These are phyloP conservation scores for Arthrobotrys pseudoclavata DNA, from an alignment of 2,329 filamentous ascomycete species.

Conservation along the genomic window DNA sequence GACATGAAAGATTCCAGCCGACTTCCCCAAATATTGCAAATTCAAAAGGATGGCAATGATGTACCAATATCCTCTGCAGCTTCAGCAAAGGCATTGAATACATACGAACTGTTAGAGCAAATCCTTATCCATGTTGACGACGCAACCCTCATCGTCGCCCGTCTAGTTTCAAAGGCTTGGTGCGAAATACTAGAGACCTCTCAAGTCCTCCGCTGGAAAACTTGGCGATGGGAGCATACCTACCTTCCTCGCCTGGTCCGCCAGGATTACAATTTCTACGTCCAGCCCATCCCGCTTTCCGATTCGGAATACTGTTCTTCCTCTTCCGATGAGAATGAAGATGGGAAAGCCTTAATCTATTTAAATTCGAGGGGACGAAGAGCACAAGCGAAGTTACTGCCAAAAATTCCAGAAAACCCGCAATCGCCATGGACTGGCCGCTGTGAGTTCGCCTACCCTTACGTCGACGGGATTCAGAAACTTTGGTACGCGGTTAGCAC, in stretches of 20 bases:
- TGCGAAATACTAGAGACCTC: conserved; percentile 3
- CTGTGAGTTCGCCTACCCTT: conserved; percentile 18
- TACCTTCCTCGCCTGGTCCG: conserved; percentile 14
- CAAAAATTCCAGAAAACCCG: conserved; percentile 7
- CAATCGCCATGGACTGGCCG: conserved; percentile 13
- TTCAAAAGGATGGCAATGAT: neutral
- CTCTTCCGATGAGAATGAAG: neutral
- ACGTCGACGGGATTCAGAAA: conserved; percentile 19
- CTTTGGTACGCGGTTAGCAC: conserved; percentile 23
- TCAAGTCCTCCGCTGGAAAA: conserved; percentile 20
- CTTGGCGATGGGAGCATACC: conserved; percentile 18
- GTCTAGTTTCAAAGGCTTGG: conserved; percentile 14
- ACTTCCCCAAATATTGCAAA: too few relatives aligned
- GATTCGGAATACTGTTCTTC: conserved; percentile 13
- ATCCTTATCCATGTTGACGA: conserved; percentile 20
- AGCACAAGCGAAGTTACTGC: neutral
- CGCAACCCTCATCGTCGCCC: conserved; percentile 5
- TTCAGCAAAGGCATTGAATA: neutral
- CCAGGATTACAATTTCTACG: conserved; percentile 10
- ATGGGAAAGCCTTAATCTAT: neutral
- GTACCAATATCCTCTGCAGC: neutral
- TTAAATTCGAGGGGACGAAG: conserved; percentile 4
- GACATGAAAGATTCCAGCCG: neutral
- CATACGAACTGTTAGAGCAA: conserved; percentile 17
- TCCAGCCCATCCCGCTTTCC: conserved; percentile 18